Conservation (phyloP, 306 rosid species). For the Vigna reflexopilosa region DNA sequence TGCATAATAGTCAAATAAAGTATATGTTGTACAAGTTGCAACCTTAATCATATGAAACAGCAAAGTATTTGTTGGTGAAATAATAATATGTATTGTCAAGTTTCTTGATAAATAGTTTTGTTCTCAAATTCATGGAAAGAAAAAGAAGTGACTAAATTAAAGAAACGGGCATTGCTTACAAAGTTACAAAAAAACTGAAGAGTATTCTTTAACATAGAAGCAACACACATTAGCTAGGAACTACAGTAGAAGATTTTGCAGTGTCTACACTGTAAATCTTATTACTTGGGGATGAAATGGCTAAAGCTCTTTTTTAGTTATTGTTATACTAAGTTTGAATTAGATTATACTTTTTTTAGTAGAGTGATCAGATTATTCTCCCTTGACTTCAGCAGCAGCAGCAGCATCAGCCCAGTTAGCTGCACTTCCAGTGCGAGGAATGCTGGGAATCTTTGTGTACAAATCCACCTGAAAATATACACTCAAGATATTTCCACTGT, state of each 20-base stretch:
- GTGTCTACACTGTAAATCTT: conserved; percentile 12
- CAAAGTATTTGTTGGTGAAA: background rate
- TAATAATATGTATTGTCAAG: background rate
- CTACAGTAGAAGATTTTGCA: background rate
- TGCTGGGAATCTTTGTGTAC: conserved; percentile 59
- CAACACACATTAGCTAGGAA: background rate
- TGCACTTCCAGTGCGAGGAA: conserved; percentile 66
- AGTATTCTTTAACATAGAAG: background rate
- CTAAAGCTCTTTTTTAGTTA: background rate
- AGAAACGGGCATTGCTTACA: background rate
- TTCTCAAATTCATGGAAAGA: background rate
- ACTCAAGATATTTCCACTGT: conserved; percentile 54
- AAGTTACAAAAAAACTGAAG: background rate
- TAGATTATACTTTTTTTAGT: no score
- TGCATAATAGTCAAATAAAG: background rate
- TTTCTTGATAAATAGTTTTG: background rate
- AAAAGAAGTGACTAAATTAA: background rate
- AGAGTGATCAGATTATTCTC: no score
- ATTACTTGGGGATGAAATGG: conserved; percentile 18
- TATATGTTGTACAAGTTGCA: conserved; percentile 9
- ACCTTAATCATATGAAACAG: background rate
- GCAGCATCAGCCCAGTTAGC: conserved; percentile 61
- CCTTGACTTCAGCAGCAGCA: background rate
- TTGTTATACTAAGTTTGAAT: background rate
- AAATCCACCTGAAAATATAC: conserved; percentile 66